Evolutionary conservation across 2,329 filamentous ascomycete genomes (phyloP).

Genomic region (Sordariomycetes sp.): DNA sequence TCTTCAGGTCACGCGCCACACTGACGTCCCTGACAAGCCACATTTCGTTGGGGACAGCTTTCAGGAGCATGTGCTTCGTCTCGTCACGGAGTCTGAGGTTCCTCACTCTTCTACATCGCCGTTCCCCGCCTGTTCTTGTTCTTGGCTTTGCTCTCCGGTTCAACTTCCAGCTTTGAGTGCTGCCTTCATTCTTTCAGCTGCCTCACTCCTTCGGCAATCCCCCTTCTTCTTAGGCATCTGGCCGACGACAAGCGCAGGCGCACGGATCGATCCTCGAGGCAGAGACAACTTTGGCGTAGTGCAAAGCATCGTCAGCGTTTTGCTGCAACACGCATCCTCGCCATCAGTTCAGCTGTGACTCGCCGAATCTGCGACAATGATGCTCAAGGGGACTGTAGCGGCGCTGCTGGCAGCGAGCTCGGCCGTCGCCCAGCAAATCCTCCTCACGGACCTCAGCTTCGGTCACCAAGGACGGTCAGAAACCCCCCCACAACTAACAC

Average conservation of each 20-base stretch:
- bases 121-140: too few species aligned
- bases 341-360: conserved; percentile 3
- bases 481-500: background rate
- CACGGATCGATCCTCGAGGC: background rate
- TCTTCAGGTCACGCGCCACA: too few species aligned
- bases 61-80: too few species aligned
- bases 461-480: conserved; percentile 57
- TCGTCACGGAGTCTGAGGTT: too few species aligned
- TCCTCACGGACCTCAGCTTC: conserved; percentile 70
- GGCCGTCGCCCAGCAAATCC: conserved; percentile 49
- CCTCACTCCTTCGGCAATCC: background rate
- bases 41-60: conserved; percentile 2
- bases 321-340: conserved; percentile 1
- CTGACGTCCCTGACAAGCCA: background rate
- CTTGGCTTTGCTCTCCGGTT: too few species aligned
- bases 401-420: conserved; percentile 35
- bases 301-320: conserved; percentile 17
- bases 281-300: conserved; percentile 5
- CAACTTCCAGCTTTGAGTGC: too few species aligned
- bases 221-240: background rate
- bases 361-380: conserved; percentile 36
- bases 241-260: conserved; percentile 2
- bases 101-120: too few species aligned
- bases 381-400: conserved; percentile 27
- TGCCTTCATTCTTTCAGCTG: background rate